These are phyloP conservation scores for Canariomyces notabilis DNA, from an alignment of 2,329 filamentous ascomycete species.

Conservation along the genomic window DNA sequence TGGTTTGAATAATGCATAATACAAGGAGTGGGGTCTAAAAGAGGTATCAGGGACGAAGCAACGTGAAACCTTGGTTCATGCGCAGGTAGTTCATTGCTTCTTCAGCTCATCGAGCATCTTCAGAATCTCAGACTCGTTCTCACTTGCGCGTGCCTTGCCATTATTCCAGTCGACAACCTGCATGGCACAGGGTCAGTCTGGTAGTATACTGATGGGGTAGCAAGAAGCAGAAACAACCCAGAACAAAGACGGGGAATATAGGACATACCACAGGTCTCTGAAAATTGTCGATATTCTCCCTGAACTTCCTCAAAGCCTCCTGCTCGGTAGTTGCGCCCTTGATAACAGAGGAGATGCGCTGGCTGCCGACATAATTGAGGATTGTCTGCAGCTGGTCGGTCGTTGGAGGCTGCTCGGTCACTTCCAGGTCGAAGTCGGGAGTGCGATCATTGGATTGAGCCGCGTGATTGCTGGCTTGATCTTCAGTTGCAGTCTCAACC, in stretches of 20 bases:
- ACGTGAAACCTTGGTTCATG: background rate
- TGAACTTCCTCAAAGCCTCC: slow-evolving; percentile 77
- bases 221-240: slow-evolving; percentile 3
- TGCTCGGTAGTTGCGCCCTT: slow-evolving; percentile 66
- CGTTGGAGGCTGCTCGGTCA: slow-evolving; percentile 56
- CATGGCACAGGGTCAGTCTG: background rate
- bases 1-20: background rate
- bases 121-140: slow-evolving; percentile 83
- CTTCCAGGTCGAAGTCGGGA: slow-evolving; percentile 70
- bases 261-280: slow-evolving; percentile 68
- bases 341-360: slow-evolving; percentile 58
- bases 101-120: slow-evolving; percentile 63
- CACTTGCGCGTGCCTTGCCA: slow-evolving; percentile 72
- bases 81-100: background rate
- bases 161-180: slow-evolving; percentile 87
- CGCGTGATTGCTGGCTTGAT: slow-evolving; percentile 65
- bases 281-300: slow-evolving; percentile 63
- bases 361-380: slow-evolving; percentile 51
- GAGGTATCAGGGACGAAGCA: slow-evolving; percentile 2
- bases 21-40: background rate
- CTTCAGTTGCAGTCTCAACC: slow-evolving; percentile 61
- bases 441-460: slow-evolving; percentile 61
- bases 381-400: slow-evolving; percentile 34
- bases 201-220: no score
- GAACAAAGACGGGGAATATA: background rate